Conservation (phyloP, 495 filamentous ascomycete species). For the Hypoxylon cercidicola region DNA sequence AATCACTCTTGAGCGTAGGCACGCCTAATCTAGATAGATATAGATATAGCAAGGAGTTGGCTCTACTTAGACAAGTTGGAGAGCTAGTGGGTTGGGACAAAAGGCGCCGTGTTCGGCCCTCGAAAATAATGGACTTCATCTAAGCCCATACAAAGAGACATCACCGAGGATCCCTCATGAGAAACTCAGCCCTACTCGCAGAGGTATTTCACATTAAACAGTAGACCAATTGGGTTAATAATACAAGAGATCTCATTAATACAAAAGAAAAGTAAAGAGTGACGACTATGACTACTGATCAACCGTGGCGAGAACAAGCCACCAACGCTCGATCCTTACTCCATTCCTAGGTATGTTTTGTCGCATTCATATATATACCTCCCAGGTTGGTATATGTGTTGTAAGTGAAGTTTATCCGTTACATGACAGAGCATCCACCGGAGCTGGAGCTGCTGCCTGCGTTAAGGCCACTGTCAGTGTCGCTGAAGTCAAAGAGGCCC, state of each 20-base stretch:
- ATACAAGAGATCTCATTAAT: constrained; percentile 5
- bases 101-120: too few species aligned
- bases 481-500: constrained; percentile 41
- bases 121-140: neutral
- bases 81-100: too few species aligned
- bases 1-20: too few species aligned
- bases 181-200: neutral
- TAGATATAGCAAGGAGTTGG: too few species aligned
- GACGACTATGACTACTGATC: constrained; percentile 7
- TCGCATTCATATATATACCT: too few species aligned
- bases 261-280: constrained; percentile 22
- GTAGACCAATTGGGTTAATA: neutral
- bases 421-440: constrained; percentile 32
- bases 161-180: too few species aligned
- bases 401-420: neutral
- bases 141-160: neutral
- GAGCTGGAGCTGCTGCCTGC: constrained; percentile 10
- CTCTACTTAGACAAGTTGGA: too few species aligned
- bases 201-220: neutral
- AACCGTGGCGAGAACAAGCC: constrained; percentile 6
- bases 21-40: too few species aligned
- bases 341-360: too few species aligned
- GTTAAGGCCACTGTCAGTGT: constrained; percentile 20
- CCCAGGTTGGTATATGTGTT: too few species aligned
- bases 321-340: constrained; percentile 3